Base-by-base conservation (phyloP, 2,329 filamentous ascomycete species). In the Aschersonia sp. region DNA sequence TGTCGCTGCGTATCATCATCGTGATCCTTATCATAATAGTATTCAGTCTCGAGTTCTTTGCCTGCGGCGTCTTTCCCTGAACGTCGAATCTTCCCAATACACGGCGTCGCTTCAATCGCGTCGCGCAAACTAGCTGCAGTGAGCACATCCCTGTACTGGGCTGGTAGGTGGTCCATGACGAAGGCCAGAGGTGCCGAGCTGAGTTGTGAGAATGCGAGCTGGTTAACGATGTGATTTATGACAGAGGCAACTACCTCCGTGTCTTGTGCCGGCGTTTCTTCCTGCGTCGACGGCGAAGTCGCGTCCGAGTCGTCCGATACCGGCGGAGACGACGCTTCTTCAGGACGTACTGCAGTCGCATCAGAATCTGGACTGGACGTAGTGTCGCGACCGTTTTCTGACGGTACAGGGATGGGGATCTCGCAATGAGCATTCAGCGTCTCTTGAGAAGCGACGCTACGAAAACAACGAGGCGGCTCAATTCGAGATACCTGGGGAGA, bases 21-120 rank as follows among this genome's bases (percentile, higher is more conserved):
- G 58, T 80, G 74, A 63, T 97, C 90, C 0, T 89, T 85, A 6
- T 95, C 73, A 59, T 98, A 98, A 66, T 97, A 97, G 63, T 94
- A 97, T 64, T 98, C 89, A 70, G 86, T 94, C 71, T 98, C 90
- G 1, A 98, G 76, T 6, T 83, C 70, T 68, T 95, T 92, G 55
- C 92, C 92, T 0, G 92, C 90, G 5, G 92, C 92, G 61, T 98
- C 92, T 65, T 97, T 98, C 60, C 92, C 92, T 62, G 90, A 83
- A 40, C 92, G 83, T 46, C 76, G 74, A 56, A 98, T 95, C 62
- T 92, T 83, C 44, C 92, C 92, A 52, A 97, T 81, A 60, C 87
- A 95, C 7, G 76, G 65, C 5, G 86, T 84, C 30, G 71, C 69
- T 59, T 88, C 83, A 42, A 97, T 76, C 49, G 94, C 74, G 43